Evolutionary conservation across 2,329 filamentous ascomycete genomes (phyloP).

Genomic region (Arachnopeziza araneosa): DNA sequence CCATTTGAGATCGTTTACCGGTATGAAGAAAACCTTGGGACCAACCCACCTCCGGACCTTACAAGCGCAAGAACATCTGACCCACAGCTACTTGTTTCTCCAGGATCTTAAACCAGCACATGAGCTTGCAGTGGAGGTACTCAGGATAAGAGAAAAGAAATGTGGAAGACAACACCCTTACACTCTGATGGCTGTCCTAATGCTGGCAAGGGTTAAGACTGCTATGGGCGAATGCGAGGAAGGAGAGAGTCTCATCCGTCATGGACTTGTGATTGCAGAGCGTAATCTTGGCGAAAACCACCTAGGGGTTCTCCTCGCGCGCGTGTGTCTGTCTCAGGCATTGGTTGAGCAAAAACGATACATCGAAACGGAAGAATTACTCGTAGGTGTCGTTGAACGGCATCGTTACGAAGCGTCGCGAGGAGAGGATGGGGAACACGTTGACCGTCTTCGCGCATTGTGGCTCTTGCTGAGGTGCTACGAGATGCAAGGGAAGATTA

Average conservation of each 20-base stretch:
- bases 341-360: background rate
- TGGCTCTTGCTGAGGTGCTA: background rate
- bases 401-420: background rate
- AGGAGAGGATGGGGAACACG: background rate
- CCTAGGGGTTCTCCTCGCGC: conserved; percentile 11
- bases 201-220: conserved; percentile 25
- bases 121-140: conserved; percentile 9
- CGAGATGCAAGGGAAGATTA: background rate
- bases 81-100: conserved; percentile 9
- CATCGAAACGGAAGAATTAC: background rate
- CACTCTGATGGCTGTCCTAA: conserved; percentile 24
- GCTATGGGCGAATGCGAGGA: conserved; percentile 18
- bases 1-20: conserved; percentile 2
- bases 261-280: conserved; percentile 16
- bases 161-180: conserved; percentile 25
- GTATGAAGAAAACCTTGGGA: conserved; percentile 5
- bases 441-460: background rate
- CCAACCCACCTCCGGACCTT: conserved; percentile 20
- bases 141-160: conserved; percentile 6
- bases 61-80: conserved; percentile 22
- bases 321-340: background rate
- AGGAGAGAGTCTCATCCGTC: conserved; percentile 18
- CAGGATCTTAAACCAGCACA: conserved; percentile 4
- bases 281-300: conserved; percentile 21
- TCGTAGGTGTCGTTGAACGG: background rate